Conservation (phyloP, 768 basidiomycete species). For the Crepidotus variabilis region DNA sequence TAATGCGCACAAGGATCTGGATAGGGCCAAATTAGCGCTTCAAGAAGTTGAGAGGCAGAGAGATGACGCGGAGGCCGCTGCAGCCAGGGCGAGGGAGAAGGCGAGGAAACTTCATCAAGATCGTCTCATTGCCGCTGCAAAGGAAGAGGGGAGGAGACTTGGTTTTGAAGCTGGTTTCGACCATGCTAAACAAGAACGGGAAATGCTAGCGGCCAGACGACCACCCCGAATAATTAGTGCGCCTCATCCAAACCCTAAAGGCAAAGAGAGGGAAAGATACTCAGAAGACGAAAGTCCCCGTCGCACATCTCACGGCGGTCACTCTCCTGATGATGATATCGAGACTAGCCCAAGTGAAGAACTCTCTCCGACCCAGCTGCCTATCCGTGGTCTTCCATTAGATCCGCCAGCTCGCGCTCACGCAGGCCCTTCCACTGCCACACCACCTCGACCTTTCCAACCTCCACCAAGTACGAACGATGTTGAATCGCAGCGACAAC, state of each 20-base stretch:
- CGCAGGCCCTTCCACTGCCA: neutral
- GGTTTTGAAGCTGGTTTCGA: conserved; percentile 48
- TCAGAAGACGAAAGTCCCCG: conserved; percentile 5
- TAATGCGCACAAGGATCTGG: conserved; percentile 45
- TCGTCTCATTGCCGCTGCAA: conserved; percentile 45
- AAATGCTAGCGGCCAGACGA: conserved; percentile 15
- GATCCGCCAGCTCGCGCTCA: neutral
- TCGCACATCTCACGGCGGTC: neutral
- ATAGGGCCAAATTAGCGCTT: conserved; percentile 46
- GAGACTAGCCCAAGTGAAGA: conserved; percentile 2
- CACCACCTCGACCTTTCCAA: neutral
- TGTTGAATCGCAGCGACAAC: conserved; percentile 2
- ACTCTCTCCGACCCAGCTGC: neutral
- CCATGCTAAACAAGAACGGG: conserved; percentile 30
- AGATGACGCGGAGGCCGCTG: conserved; percentile 55
- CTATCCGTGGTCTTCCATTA: neutral
- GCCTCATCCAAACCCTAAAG: conserved; percentile 7
- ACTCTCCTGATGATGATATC: neutral
- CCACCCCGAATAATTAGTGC: neutral
- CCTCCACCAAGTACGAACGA: conserved; percentile 5
- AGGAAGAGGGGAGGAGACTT: conserved; percentile 54
- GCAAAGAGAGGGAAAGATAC: conserved; percentile 10
- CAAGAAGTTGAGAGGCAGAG: conserved; percentile 46
- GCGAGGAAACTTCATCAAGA: conserved; percentile 51
- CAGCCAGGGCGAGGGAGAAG: conserved; percentile 44